Evolutionary conservation across 202 grass and related monocot species (phyloP).

Genomic region (Schoenoplectus tabernaemontani): DNA sequence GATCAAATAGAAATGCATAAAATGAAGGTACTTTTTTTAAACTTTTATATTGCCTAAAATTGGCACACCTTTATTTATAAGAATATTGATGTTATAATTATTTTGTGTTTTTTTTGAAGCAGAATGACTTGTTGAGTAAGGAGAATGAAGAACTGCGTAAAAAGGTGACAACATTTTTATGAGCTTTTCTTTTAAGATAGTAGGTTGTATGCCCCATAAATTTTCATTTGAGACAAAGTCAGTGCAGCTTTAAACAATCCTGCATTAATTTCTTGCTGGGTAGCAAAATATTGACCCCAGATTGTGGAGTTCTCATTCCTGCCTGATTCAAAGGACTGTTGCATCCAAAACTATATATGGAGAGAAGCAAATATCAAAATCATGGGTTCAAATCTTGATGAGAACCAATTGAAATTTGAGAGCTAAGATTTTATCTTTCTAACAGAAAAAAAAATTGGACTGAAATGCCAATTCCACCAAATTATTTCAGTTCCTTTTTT

Average conservation of each 20-base stretch:
- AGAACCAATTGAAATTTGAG: no score
- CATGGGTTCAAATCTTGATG: no score
- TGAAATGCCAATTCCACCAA: no score
- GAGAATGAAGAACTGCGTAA: conserved; percentile 47
- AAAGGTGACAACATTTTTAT: conserved; percentile 35
- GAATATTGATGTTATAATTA: background rate
- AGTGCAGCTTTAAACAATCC: background rate
- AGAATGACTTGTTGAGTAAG: conserved; percentile 44
- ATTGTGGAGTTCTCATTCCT: background rate
- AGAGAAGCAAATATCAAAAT: background rate
- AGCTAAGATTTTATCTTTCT: no score
- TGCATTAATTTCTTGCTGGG: background rate
- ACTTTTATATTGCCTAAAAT: conserved; percentile 28
- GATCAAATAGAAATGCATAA: conserved; percentile 55
- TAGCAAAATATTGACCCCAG: background rate
- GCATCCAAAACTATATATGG: background rate
- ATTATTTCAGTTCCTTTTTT: no score
- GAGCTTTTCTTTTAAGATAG: background rate
- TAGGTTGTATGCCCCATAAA: background rate
- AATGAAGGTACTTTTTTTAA: no score
- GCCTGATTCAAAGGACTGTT: background rate
- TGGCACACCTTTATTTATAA: background rate
- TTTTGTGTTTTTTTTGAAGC: conserved; percentile 6
- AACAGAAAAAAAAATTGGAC: background rate
- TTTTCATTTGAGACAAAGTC: no score